Percentiles rank a stretch among this genome's conserved stretches.
Conservation (phyloP, 179 eudicot species). For the Corrigiola litoralis region DNA sequence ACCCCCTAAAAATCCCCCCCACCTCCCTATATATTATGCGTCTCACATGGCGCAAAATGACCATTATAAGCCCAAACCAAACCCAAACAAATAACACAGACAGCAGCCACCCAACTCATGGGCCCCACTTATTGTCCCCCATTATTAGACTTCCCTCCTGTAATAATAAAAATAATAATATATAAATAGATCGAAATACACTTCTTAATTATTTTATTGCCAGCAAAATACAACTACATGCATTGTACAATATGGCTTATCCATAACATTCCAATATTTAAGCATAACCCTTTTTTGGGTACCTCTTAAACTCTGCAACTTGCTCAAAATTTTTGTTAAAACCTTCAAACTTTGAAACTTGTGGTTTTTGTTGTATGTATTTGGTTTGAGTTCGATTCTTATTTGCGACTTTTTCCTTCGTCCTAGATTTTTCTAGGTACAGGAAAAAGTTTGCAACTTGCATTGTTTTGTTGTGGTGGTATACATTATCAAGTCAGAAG, state of each 20-base stretch:
- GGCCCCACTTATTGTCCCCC: slow-evolving; percentile 13
- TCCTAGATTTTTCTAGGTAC: slow-evolving; percentile 23
- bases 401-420: no score
- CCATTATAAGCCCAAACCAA: background rate
- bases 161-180: slow-evolving; percentile 2
- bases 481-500: background rate
- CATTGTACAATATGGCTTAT: slow-evolving; percentile 14
- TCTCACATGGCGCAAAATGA: background rate
- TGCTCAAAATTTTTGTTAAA: no score
- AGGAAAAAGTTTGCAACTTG: slow-evolving; percentile 23
- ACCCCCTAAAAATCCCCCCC: no score
- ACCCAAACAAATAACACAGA: no score
- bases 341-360: no score
- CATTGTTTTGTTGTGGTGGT: background rate
- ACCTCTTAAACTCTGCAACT: slow-evolving; percentile 6
- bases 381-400: no score
- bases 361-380: no score
- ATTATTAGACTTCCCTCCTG: slow-evolving; percentile 5
- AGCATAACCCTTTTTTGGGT: slow-evolving; percentile 11
- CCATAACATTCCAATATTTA: slow-evolving; percentile 17
- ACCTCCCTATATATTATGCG: background rate
- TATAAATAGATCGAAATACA: background rate
- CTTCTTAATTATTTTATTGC: background rate
- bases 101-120: slow-evolving; percentile 18
- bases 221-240: slow-evolving; percentile 30